Percentiles rank a stretch among this genome's conserved stretches.
phyloP scores from a whole-genome alignment of 2,329 filamentous ascomycete species.

The Talaromyces piceae region DNA sequence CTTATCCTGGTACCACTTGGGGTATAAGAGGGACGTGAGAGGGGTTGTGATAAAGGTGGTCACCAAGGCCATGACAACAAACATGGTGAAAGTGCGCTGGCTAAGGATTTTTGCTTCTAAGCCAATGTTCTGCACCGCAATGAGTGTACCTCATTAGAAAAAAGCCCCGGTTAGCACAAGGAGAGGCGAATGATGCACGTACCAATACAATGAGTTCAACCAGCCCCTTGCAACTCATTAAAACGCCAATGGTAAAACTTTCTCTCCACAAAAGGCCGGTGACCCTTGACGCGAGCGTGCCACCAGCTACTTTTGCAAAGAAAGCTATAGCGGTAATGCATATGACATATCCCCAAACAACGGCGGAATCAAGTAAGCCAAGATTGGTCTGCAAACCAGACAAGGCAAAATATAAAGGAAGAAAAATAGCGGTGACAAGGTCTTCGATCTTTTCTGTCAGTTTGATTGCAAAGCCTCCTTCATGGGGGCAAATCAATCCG shows the following conservation, averaged over 20 bases:
- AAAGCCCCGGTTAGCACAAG: not conserved
- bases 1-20: conserved; percentile 67
- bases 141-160: not conserved
- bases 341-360: conserved; percentile 84
- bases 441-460: conserved; percentile 93
- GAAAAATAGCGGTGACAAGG: conserved; percentile 71
- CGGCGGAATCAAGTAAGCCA: conserved; percentile 71
- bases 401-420: conserved; percentile 88
- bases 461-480: conserved; percentile 83
- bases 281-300: conserved; percentile 65
- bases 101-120: conserved; percentile 76
- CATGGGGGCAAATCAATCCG: conserved; percentile 82
- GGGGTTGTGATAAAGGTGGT: conserved; percentile 82
- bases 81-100: conserved; percentile 78
- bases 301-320: conserved; percentile 74
- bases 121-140: conserved; percentile 58
- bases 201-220: conserved; percentile 93
- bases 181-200: conserved; percentile 26
- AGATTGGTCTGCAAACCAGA: conserved; percentile 85
- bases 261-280: conserved; percentile 85
- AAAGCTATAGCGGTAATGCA: conserved; percentile 78
- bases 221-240: conserved; percentile 96
- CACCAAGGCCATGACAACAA: conserved; percentile 86
- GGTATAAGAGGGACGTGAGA: conserved; percentile 65
- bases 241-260: conserved; percentile 73